Percentiles rank a stretch among this genome's conserved stretches.
Conservation (phyloP, 108 stramenopile species). For the Phaeodactylum tricornutum region DNA sequence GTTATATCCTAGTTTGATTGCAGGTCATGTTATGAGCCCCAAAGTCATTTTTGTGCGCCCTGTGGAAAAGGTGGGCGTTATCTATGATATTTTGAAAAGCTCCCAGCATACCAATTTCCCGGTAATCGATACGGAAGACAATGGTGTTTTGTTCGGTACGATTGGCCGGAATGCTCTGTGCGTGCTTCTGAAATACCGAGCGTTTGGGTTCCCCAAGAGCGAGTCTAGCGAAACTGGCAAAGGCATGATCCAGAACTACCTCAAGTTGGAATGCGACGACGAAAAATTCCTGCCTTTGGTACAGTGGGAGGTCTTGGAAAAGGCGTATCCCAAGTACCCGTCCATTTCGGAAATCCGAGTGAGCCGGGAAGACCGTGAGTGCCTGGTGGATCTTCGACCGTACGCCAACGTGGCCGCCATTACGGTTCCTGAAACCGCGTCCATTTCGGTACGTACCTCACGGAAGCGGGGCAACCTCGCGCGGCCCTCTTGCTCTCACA, state of each 20-base stretch:
- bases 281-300: constrained; percentile 29
- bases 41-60: constrained; percentile 27
- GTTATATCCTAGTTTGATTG: constrained; percentile 12
- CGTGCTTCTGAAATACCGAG: constrained; percentile 34
- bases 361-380: constrained; percentile 21
- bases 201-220: constrained; percentile 22
- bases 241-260: constrained; percentile 1
- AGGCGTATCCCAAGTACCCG: constrained; percentile 57
- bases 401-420: constrained; percentile 59
- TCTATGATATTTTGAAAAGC: constrained; percentile 31
- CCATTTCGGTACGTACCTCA: constrained; percentile 16
- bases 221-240: not conserved
- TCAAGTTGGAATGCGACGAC: constrained; percentile 3
- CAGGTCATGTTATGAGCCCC: constrained; percentile 28
- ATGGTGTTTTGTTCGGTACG: constrained; percentile 38
- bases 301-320: constrained; percentile 39
- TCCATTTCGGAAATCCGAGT: constrained; percentile 33
- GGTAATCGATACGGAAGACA: constrained; percentile 45
- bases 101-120: constrained; percentile 46
- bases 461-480: too few species aligned
- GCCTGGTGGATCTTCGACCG: constrained; percentile 52
- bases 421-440: constrained; percentile 37
- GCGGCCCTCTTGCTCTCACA: too few species aligned
- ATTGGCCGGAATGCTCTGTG: constrained; percentile 34
- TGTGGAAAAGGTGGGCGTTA: constrained; percentile 26